These are phyloP conservation scores for Neoboletus brunneissimus DNA, from an alignment of 768 basidiomycete genomes.

Conservation along the genomic window DNA sequence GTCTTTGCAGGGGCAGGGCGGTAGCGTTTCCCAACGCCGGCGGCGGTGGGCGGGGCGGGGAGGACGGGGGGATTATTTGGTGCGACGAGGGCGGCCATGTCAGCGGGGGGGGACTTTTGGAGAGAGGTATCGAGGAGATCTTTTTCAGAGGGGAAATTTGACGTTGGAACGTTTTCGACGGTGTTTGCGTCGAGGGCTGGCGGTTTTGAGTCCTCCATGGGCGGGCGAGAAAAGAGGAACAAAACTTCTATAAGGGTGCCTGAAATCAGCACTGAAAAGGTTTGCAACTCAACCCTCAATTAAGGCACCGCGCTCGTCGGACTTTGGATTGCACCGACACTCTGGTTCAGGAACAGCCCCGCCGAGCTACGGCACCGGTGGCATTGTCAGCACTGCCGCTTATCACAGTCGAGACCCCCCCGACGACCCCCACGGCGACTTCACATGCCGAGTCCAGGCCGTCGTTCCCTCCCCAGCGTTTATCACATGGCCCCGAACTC, in stretches of 20 bases:
- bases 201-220: conserved; percentile 37
- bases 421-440: conserved; percentile 15
- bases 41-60: conserved; percentile 11
- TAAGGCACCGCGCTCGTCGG: conserved; percentile 36
- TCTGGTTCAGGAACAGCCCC: conserved; percentile 34
- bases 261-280: conserved; percentile 34
- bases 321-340: conserved; percentile 24
- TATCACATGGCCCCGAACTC: conserved; percentile 8
- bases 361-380: conserved; percentile 37
- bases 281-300: conserved; percentile 30
- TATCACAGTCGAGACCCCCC: conserved; percentile 24
- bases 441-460: conserved; percentile 9
- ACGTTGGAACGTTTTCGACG: conserved; percentile 8
- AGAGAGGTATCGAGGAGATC: background rate
- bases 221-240: conserved; percentile 33
- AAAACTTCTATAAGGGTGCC: conserved; percentile 35
- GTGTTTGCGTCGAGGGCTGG: conserved; percentile 22
- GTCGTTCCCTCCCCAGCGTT: background rate
- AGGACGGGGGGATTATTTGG: conserved; percentile 20
- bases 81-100: conserved; percentile 37
- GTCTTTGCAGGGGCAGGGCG: conserved; percentile 87
- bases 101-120: conserved; percentile 6
- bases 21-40: conserved; percentile 57
- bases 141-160: conserved; percentile 3
- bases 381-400: conserved; percentile 4